phyloP scores from a whole-genome alignment of 768 basidiomycete species.

The Phanerodontia chrysosporium region DNA sequence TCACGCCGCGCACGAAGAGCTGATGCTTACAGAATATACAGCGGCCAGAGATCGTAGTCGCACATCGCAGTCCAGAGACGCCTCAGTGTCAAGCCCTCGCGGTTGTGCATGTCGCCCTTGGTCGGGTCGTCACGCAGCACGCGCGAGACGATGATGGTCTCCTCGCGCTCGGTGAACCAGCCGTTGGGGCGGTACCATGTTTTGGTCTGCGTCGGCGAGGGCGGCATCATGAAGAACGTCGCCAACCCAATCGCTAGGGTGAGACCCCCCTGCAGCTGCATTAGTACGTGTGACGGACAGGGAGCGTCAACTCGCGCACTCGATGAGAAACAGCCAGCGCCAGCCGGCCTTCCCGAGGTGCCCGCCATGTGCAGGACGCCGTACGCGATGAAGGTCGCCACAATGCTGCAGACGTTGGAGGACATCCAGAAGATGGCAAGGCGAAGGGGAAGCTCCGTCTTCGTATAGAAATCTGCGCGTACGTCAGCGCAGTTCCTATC shows the following conservation, averaged over 20 bases:
- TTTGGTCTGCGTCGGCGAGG: constrained; percentile 57
- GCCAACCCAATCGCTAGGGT: constrained; percentile 43
- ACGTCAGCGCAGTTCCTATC: not conserved
- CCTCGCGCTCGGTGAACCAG: constrained; percentile 56
- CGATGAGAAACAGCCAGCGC: constrained; percentile 59
- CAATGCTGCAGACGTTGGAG: constrained; percentile 10
- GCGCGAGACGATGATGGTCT: constrained; percentile 51
- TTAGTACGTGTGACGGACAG: constrained; percentile 21
- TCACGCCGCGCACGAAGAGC: not conserved
- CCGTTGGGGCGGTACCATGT: constrained; percentile 51
- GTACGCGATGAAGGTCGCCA: constrained; percentile 50
- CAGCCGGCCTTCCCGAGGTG: constrained; percentile 48
- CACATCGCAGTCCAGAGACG: constrained; percentile 50
- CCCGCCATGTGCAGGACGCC: constrained; percentile 60
- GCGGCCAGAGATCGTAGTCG: constrained; percentile 65
- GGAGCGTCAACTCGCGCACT: constrained; percentile 35
- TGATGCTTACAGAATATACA: constrained; percentile 46
- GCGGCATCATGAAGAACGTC: constrained; percentile 51
- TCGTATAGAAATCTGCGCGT: constrained; percentile 47
- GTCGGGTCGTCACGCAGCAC: constrained; percentile 28
- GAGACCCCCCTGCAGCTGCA: constrained; percentile 36
- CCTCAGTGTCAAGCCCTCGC: constrained; percentile 49
- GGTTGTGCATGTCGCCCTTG: constrained; percentile 67
- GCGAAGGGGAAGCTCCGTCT: constrained; percentile 32
- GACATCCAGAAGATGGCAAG: constrained; percentile 19